These are phyloP conservation scores for Helicocarpus griseus DNA, from an alignment of 2,329 filamentous ascomycete genomes.

Conservation along the genomic window DNA sequence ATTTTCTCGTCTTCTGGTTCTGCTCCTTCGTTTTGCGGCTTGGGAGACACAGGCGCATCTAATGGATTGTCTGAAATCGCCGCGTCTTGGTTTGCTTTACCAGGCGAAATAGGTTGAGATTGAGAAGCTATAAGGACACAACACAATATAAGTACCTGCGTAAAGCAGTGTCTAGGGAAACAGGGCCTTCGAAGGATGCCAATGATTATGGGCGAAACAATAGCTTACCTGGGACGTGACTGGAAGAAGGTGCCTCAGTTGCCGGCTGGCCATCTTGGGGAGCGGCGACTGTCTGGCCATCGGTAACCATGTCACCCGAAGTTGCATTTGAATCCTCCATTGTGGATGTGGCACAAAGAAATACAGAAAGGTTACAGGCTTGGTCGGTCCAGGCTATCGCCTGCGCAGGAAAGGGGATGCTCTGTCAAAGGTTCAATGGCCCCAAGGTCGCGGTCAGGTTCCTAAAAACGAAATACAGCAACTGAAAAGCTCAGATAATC, in stretches of 20 bases:
- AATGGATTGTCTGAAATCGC: constrained; percentile 53
- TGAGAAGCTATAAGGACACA: constrained; percentile 19
- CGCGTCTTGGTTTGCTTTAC: constrained; percentile 20
- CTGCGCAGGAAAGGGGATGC: constrained; percentile 2
- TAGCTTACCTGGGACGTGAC: constrained; percentile 25
- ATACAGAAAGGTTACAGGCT: constrained; percentile 12
- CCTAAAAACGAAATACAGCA: background rate
- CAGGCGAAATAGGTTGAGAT: constrained; percentile 23
- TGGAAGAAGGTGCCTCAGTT: constrained; percentile 15
- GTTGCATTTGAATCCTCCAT: constrained; percentile 30
- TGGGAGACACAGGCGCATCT: constrained; percentile 57
- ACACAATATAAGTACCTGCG: constrained; percentile 14
- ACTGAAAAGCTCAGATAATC: background rate
- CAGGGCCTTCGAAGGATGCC: background rate
- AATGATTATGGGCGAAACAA: constrained; percentile 8
- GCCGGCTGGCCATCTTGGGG: constrained; percentile 22
- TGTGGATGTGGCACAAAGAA: constrained; percentile 17
- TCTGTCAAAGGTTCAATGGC: constrained; percentile 3
- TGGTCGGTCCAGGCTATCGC: constrained; percentile 8
- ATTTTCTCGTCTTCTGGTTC: constrained; percentile 67
- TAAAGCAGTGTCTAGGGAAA: constrained; percentile 10
- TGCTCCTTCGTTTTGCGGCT: constrained; percentile 49
- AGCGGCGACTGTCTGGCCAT: constrained; percentile 18
- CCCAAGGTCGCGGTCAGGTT: background rate
- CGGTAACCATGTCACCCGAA: constrained; percentile 19